These are phyloP conservation scores for Calocera viscosa DNA, from an alignment of 768 basidiomycete genomes.

Conservation along the genomic window DNA sequence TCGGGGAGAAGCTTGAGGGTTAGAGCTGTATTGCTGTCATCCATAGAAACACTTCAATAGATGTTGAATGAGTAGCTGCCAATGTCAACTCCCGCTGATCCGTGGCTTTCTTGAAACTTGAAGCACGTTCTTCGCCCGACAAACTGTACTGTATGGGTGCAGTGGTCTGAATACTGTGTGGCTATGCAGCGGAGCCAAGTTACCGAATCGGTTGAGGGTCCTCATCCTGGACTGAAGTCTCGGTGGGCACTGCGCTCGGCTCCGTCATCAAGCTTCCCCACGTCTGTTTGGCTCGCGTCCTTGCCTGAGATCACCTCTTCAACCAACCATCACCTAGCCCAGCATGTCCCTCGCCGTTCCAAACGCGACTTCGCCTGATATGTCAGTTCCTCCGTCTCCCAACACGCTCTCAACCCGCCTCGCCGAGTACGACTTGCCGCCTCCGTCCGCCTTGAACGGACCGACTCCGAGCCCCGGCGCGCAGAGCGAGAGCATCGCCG, in stretches of 20 bases:
- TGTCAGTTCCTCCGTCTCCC: conserved; percentile 1
- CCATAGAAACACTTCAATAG: not conserved
- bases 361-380: not conserved
- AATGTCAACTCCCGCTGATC: not conserved
- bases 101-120: not conserved
- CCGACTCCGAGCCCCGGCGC: not conserved
- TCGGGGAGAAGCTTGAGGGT: not conserved
- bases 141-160: too few relatives aligned
- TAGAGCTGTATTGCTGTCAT: not conserved
- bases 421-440: not conserved
- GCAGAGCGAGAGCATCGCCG: not conserved
- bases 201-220: not conserved
- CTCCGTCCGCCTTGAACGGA: not conserved
- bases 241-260: not conserved
- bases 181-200: not conserved
- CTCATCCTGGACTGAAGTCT: not conserved
- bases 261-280: not conserved
- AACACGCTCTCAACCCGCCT: not conserved
- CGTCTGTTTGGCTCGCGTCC: not conserved
- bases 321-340: not conserved
- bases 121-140: not conserved
- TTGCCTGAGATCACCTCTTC: not conserved
- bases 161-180: not conserved
- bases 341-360: not conserved
- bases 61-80: not conserved